Evolutionary conservation across 2,329 filamentous ascomycete genomes (phyloP).

Genomic region (Apiospora aurea): DNA sequence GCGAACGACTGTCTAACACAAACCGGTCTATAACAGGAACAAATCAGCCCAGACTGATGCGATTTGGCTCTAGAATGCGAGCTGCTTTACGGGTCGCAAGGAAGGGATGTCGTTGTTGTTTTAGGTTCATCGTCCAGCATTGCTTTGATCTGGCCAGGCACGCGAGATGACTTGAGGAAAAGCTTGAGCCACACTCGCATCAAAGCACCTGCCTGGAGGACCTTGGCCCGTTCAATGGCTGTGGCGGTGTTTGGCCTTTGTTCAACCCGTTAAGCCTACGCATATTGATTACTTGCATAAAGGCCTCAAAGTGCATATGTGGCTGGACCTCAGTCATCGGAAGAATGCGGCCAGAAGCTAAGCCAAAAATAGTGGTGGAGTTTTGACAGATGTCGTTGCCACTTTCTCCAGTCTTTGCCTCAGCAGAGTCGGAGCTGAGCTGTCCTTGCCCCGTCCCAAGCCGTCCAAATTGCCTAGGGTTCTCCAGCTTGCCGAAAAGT

Average conservation of each 20-base stretch:
- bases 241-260: too few relatives aligned
- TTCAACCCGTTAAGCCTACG: background rate
- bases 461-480: background rate
- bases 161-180: slow-evolving; percentile 7
- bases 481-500: slow-evolving; percentile 17
- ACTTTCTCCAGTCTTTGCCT: slow-evolving; percentile 16
- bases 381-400: slow-evolving; percentile 14
- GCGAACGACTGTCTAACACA: slow-evolving; percentile 14
- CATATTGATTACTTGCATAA: slow-evolving; percentile 9
- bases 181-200: slow-evolving; percentile 10
- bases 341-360: background rate
- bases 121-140: background rate
- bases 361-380: slow-evolving; percentile 13
- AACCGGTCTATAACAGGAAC: slow-evolving; percentile 5
- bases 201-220: background rate
- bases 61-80: slow-evolving; percentile 6
- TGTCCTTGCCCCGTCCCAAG: slow-evolving; percentile 12
- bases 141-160: background rate
- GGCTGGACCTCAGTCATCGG: background rate
- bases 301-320: background rate
- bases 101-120: slow-evolving; percentile 12
- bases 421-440: slow-evolving; percentile 12
- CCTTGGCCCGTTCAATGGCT: background rate
- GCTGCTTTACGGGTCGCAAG: slow-evolving; percentile 8
- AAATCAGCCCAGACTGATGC: slow-evolving; percentile 4